Evolutionary conservation across 108 stramenopile genomes (phyloP).

Genomic region (Nitzschia sp.): DNA sequence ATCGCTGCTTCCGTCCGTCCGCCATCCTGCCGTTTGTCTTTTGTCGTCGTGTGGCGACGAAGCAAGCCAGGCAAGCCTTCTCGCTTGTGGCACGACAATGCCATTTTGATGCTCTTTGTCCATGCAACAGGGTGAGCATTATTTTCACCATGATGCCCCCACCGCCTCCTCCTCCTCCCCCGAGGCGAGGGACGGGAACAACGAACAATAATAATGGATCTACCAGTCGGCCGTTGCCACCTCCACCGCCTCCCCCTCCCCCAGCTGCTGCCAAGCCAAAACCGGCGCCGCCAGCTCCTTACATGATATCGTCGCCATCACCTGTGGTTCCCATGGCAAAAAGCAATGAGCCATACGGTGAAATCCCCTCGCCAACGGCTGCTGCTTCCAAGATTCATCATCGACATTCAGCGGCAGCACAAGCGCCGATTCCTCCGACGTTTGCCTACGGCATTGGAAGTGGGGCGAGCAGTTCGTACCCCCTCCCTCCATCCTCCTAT

Average conservation of each 20-base stretch:
- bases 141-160: conserved; percentile 2
- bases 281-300: background rate
- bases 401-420: background rate
- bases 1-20: no score
- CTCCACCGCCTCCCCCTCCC: conserved; percentile 6
- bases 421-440: background rate
- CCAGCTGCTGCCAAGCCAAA: background rate
- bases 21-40: no score
- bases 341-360: conserved; percentile 7
- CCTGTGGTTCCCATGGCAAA: background rate
- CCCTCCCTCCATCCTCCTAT: background rate
- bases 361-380: background rate
- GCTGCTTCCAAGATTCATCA: background rate
- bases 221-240: background rate
- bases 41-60: no score
- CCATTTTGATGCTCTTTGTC: no score
- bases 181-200: background rate
- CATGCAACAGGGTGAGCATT: background rate
- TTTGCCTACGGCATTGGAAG: conserved; percentile 5
- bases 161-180: conserved; percentile 5
- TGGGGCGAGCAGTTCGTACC: background rate
- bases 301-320: background rate
- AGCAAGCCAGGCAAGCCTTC: no score
- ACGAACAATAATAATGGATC: no score
- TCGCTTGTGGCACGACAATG: no score